These are phyloP conservation scores for Trapa bicornis DNA, from an alignment of 345 rosid species.

Conservation along the genomic window DNA sequence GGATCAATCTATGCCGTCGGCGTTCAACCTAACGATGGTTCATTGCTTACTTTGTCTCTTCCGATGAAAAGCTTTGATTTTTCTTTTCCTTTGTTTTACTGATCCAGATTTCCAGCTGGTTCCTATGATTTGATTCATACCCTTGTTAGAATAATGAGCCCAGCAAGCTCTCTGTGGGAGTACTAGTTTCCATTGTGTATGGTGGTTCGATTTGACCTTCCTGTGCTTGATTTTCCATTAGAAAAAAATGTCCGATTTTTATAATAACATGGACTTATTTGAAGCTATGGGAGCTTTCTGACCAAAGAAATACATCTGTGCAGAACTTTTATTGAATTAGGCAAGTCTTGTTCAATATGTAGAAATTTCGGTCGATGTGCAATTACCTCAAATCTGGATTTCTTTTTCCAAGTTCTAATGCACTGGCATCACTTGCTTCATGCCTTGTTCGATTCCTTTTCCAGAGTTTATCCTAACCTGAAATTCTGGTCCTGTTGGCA, in stretches of 20 bases:
- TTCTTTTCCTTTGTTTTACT: not conserved
- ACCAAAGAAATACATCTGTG: not conserved
- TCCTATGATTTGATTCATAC: not conserved
- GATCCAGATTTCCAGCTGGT: too few relatives aligned
- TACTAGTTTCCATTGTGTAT: not conserved
- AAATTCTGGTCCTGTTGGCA: not conserved
- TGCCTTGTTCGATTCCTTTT: not conserved
- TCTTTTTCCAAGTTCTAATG: too few relatives aligned
- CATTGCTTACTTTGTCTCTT: constrained; percentile 1
- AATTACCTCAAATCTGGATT: too few relatives aligned
- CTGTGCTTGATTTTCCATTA: not conserved
- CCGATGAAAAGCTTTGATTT: not conserved
- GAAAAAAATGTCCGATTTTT: not conserved
- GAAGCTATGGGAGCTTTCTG: not conserved
- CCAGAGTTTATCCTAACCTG: too few relatives aligned
- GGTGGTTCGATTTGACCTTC: not conserved
- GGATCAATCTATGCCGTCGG: not conserved
- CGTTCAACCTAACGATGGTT: not conserved
- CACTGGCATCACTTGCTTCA: not conserved
- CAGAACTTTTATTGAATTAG: too few relatives aligned
- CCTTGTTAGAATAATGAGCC: not conserved
- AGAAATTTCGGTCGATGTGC: not conserved
- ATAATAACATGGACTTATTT: not conserved
- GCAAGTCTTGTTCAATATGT: not conserved
- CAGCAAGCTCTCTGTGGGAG: not conserved